Base-by-base conservation (phyloP, 768 basidiomycete genomes). In the Mrakia blollopis region DNA sequence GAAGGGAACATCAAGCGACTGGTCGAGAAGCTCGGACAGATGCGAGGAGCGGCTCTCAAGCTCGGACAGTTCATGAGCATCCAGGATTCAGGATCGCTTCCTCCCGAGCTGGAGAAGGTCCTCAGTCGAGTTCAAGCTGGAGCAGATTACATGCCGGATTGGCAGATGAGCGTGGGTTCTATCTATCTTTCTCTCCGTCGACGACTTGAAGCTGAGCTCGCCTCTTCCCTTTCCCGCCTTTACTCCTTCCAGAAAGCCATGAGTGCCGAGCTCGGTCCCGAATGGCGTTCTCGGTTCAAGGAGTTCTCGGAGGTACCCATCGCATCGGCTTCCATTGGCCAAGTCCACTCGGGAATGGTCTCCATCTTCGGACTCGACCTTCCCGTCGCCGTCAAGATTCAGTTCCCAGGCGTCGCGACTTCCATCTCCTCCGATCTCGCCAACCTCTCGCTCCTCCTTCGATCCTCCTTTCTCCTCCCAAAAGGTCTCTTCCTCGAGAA, bases 131-230 rank as follows among this genome's bases (percentile, higher is more conserved):
- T 99, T 0, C 96, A 98, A 82, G 92, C 96, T 79, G 89, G 91
- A 80, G 96, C 96, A 1, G 93, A 99, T 83, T 98, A 98, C 82
- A 99, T 99, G 96, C 96, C 96, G 0, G 91, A 96, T 80, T 95
- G 92, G 91, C 96, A 99, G 82, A 91, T 98, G 90, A 92, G 95
- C 88, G 95, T 93, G 23, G 28, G 84, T 81, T 5, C 9, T 8
- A 37, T 16, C 32, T 7, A 61, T 28, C 28, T 13, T 13, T 37
- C 44, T 39, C 11, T 32, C 18, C 47, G 44, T 44, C 16, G 39
- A 28, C 41, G 50, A 0, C 28, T 61, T 32, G 57, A 28, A 28
- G 35, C 73, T 39, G 35, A 28, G 28, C 14, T 41, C 28, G 30
- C 72, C 16, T 39, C 50, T 37, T 47, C 70, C 14, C 69, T 23